phyloP scores from a whole-genome alignment of 306 rosid species.

The Ammopiptanthus mongolicus region DNA sequence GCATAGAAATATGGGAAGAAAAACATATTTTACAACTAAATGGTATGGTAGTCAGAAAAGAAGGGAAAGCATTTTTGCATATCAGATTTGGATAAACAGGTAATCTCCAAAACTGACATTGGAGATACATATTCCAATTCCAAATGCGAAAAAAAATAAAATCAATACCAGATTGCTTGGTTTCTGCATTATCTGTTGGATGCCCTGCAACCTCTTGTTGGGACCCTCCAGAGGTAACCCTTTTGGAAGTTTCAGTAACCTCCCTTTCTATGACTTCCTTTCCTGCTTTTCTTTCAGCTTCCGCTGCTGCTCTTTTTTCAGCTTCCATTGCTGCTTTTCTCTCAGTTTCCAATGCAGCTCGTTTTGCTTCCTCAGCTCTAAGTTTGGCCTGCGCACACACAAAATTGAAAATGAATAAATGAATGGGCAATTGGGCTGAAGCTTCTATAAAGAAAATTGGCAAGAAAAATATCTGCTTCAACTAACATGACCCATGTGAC shows the following conservation, averaged over 20 bases:
- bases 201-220: slow-evolving; percentile 28
- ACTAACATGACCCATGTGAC: neutral
- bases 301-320: slow-evolving; percentile 47
- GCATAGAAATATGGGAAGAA: neutral
- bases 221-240: slow-evolving; percentile 28
- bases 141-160: slow-evolving; percentile 5
- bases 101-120: neutral
- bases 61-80: neutral
- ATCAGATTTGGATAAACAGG: slow-evolving; percentile 4
- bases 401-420: slow-evolving; percentile 20
- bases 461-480: neutral
- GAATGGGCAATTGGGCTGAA: neutral
- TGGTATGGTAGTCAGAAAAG: neutral
- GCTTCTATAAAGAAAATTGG: slow-evolving; percentile 4
- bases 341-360: slow-evolving; percentile 71
- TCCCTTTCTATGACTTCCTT: slow-evolving; percentile 47
- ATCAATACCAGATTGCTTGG: slow-evolving; percentile 35
- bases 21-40: neutral
- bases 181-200: slow-evolving; percentile 23
- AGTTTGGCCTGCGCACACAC: slow-evolving; percentile 55
- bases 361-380: slow-evolving; percentile 74
- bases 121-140: neutral
- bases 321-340: slow-evolving; percentile 59
- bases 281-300: slow-evolving; percentile 59
- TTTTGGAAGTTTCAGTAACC: slow-evolving; percentile 35